Conservation (phyloP, 345 rosid species). For the Gossypium turneri region DNA sequence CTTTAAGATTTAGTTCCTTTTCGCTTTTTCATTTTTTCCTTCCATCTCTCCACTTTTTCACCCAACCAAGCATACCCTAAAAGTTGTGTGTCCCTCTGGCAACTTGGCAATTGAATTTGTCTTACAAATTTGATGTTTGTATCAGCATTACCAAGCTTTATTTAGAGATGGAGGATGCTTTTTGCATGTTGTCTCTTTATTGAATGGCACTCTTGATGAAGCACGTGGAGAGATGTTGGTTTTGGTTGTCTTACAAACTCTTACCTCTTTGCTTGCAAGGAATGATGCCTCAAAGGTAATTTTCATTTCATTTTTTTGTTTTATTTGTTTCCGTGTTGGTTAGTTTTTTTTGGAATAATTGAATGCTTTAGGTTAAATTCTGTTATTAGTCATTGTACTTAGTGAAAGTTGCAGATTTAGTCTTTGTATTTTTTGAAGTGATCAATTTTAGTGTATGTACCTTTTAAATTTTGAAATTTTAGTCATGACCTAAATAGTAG, state of each 20-base stretch:
- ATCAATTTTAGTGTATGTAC: no score
- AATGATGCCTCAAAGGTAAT: conserved; percentile 87
- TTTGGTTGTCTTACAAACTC: conserved; percentile 79
- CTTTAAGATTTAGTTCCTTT: no score
- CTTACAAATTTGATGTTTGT: conserved; percentile 24
- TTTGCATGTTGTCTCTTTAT: conserved; percentile 84
- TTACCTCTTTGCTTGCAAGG: conserved; percentile 71
- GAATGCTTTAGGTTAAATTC: conserved; percentile 2
- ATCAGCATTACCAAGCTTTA: conserved; percentile 82
- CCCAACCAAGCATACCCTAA: neutral
- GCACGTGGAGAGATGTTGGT: conserved; percentile 80
- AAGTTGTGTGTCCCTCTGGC: conserved; percentile 9
- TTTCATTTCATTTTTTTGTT: conserved; percentile 14
- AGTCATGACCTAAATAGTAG: no score
- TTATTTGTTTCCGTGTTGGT: neutral
- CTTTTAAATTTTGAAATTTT: no score
- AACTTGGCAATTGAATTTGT: conserved; percentile 12
- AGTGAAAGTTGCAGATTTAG: no score
- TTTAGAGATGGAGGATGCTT: conserved; percentile 93
- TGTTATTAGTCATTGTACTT: no score
- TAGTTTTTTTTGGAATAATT: conserved; percentile 6
- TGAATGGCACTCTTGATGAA: conserved; percentile 80
- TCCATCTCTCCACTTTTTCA: no score
- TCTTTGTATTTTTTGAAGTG: no score
- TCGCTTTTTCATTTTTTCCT: no score